Conservation (phyloP, 805 yeast genomes). For the Metschnikowia similis region DNA sequence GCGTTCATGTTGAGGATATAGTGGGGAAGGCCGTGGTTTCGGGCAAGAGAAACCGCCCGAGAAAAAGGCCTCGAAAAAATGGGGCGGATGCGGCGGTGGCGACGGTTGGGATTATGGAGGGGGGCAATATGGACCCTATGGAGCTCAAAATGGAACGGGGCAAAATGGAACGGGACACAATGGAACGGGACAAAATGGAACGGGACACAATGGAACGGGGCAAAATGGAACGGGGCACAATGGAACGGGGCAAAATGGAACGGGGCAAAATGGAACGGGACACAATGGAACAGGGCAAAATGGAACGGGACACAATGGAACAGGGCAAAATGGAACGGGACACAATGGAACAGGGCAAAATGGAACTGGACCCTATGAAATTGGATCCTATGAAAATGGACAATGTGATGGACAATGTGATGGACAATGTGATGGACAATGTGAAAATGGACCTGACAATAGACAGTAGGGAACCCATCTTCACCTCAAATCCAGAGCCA, state of each 20-base stretch:
- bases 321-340: neutral
- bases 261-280: neutral
- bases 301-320: neutral
- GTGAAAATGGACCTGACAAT: no score
- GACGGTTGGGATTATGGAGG: neutral
- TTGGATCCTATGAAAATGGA: no score
- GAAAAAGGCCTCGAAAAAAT: neutral
- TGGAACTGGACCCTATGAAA: no score
- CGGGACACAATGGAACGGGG: no score
- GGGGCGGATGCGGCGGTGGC: neutral
- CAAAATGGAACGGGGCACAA: neutral
- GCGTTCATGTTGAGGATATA: conserved; percentile 15
- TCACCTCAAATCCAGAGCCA: no score
- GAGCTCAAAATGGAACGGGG: no score
- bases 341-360: neutral
- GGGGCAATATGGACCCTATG: neutral
- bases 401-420: no score
- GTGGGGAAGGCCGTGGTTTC: conserved; percentile 1
- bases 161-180: neutral
- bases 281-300: neutral
- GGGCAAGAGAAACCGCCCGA: neutral
- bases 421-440: no score
- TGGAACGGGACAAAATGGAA: neutral
- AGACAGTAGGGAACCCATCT: no score
- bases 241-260: neutral